These are phyloP conservation scores for Aspergillus sp. DNA, from an alignment of 2,329 filamentous ascomycete species.

Conservation along the genomic window DNA sequence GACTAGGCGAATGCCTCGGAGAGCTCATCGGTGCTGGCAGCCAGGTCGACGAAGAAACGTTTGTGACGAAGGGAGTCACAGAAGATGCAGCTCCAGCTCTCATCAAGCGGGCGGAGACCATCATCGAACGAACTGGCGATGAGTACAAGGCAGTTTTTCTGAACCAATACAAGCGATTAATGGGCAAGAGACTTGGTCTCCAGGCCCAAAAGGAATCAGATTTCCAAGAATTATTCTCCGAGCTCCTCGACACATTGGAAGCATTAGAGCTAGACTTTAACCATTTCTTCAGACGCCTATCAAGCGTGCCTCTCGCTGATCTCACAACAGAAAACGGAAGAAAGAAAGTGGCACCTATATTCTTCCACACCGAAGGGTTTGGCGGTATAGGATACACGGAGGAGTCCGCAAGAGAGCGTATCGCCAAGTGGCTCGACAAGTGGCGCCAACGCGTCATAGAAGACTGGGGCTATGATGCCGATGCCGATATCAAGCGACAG, in stretches of 20 bases:
- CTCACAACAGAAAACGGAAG: constrained; percentile 65
- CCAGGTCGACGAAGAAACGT: constrained; percentile 68
- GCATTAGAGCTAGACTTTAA: constrained; percentile 86
- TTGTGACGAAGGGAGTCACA: constrained; percentile 69
- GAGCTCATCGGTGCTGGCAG: constrained; percentile 80
- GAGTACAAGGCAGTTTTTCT: constrained; percentile 89
- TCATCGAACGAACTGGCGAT: constrained; percentile 78
- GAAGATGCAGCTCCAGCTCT: constrained; percentile 69
- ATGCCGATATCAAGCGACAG: constrained; percentile 60
- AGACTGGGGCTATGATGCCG: constrained; percentile 66
- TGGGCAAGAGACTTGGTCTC: constrained; percentile 77
- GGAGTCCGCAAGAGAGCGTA: constrained; percentile 61
- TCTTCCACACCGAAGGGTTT: constrained; percentile 77
- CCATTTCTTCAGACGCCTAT: constrained; percentile 84
- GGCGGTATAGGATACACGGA: constrained; percentile 60
- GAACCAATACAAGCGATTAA: constrained; percentile 82
- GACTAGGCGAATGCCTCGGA: constrained; percentile 83
- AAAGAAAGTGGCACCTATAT: constrained; percentile 64
- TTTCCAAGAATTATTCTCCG: constrained; percentile 79
- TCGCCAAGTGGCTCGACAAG: constrained; percentile 77
- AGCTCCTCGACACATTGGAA: constrained; percentile 78
- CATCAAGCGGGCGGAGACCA: constrained; percentile 73
- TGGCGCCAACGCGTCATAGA: constrained; percentile 72
- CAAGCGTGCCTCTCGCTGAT: constrained; percentile 60
- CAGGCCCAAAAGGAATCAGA: constrained; percentile 68